Evolutionary conservation across 192 early-diverging fungal genomes (phyloP), one percentile per base, ranked within the genome.

Genomic region (Mortierella alpina): DNA sequence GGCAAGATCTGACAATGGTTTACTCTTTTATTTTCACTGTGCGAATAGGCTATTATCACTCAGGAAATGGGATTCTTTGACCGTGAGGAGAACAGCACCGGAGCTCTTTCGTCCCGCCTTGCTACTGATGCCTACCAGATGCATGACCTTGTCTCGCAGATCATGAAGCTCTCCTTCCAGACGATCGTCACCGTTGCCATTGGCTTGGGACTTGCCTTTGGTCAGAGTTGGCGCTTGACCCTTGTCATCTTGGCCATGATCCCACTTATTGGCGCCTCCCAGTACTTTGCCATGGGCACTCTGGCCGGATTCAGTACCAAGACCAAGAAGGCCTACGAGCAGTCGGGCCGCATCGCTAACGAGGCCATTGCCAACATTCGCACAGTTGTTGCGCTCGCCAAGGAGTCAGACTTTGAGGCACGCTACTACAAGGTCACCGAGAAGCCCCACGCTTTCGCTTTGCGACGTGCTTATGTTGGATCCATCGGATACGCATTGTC

Each of bases 1-100:
- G 42, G 10, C 60, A 46, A 4, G 2, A 51, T 12, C n/a, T 39
- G 14, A 22, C 22, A 6, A 60, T 40, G 31, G 31, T 31, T 8
- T 55, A 12, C 7, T 3, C 31, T 58, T 20, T 56, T 59, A 9
- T 39, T 51, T 20, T 20, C 17, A 2, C 49, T 1, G 5, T 22
- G 13, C 0, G 46, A 46, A 6, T 59, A 78, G 61, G 84, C 92
- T 18, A 91, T 98, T 62, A 69, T 97, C 59, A 84, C 88, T n/a
- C 96, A 98, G 80, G 93, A 97, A 40, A 94, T 96, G 68, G 93
- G 83, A 5, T 98, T 91, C 85, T 98, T 96, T 82, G 96, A 98
- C 80, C 55, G 76, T 13, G 87, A 89, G 64, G 84, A 86, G 66
- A 93, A 93, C 73, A 84, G 89, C 66, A 92, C 91, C 1, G 94